Conservation (phyloP, 371 early-diverging fungal genomes). For the Rhizopus arrhizus region DNA sequence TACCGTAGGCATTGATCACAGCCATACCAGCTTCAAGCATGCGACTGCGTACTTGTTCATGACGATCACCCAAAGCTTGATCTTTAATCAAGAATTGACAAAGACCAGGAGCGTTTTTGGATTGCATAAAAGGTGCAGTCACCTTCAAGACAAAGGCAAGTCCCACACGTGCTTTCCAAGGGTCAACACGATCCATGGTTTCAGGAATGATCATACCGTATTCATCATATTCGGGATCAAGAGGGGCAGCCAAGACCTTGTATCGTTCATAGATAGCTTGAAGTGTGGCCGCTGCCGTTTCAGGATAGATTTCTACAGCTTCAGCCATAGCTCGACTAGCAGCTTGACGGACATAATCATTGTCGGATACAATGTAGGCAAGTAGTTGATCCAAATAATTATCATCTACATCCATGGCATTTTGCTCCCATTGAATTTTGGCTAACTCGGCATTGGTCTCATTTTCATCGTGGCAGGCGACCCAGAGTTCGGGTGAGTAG, state of each 20-base stretch:
- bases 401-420: conserved; percentile 62
- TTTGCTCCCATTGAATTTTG: conserved; percentile 77
- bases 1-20: conserved; percentile 75
- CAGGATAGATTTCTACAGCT: conserved; percentile 59
- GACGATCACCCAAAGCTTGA: conserved; percentile 87
- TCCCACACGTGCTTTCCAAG: conserved; percentile 81
- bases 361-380: conserved; percentile 57
- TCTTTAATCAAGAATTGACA: conserved; percentile 79
- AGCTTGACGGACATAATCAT: conserved; percentile 65
- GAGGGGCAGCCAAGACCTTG: conserved; percentile 67
- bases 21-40: conserved; percentile 91
- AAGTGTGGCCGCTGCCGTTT: conserved; percentile 51
- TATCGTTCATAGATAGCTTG: conserved; percentile 58
- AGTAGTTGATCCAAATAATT: conserved; percentile 58
- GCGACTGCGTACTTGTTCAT: conserved; percentile 74
- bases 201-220: conserved; percentile 89
- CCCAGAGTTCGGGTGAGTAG: conserved; percentile 65
- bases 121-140: conserved; percentile 67
- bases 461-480: conserved; percentile 72
- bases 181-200: conserved; percentile 80
- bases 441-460: conserved; percentile 74
- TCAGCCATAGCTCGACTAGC: conserved; percentile 75
- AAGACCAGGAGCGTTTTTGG: conserved; percentile 58
- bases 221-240: conserved; percentile 88
- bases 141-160: conserved; percentile 75